A percentile compares a stretch with the other conserved stretches of the same genome.
phyloP scores from a whole-genome alignment of 805 yeast genomes.

The Candida xiaguanensis region DNA sequence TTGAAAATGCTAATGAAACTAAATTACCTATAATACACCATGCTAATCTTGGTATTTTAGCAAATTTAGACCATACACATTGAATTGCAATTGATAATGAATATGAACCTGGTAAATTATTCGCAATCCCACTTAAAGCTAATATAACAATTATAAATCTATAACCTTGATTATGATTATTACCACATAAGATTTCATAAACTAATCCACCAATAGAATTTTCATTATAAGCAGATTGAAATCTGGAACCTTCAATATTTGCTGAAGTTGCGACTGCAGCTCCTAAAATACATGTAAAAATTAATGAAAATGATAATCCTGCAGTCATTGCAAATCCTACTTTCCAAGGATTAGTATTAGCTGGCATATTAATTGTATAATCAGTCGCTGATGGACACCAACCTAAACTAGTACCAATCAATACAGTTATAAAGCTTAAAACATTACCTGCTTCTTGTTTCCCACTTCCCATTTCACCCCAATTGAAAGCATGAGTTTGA shows the following conservation, averaged over 20 bases:
- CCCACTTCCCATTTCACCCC: slow-evolving; percentile 26
- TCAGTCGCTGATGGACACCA: slow-evolving; percentile 34
- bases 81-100: slow-evolving; percentile 28
- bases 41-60: slow-evolving; percentile 28
- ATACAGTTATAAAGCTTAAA: slow-evolving; percentile 22
- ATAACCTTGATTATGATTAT: slow-evolving; percentile 26
- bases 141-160: slow-evolving; percentile 28
- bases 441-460: slow-evolving; percentile 26
- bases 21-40: slow-evolving; percentile 32
- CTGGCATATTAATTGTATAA: slow-evolving; percentile 30
- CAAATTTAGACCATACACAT: slow-evolving; percentile 28
- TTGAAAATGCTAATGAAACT: slow-evolving; percentile 27
- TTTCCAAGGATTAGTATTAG: slow-evolving; percentile 23
- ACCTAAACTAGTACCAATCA: slow-evolving; percentile 32
- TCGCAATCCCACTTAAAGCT: slow-evolving; percentile 28
- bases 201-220: slow-evolving; percentile 30
- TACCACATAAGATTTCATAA: slow-evolving; percentile 23
- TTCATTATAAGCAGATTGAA: slow-evolving; percentile 14
- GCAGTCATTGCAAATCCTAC: slow-evolving; percentile 23
- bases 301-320: slow-evolving; percentile 25
- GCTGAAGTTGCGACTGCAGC: slow-evolving; percentile 27
- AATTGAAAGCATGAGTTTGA: slow-evolving; percentile 20
- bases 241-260: slow-evolving; percentile 9
- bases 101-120: slow-evolving; percentile 32
- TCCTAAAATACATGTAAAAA: slow-evolving; percentile 28